Conservation (phyloP, 495 filamentous ascomycete genomes). For the Penicillium herquei region DNA sequence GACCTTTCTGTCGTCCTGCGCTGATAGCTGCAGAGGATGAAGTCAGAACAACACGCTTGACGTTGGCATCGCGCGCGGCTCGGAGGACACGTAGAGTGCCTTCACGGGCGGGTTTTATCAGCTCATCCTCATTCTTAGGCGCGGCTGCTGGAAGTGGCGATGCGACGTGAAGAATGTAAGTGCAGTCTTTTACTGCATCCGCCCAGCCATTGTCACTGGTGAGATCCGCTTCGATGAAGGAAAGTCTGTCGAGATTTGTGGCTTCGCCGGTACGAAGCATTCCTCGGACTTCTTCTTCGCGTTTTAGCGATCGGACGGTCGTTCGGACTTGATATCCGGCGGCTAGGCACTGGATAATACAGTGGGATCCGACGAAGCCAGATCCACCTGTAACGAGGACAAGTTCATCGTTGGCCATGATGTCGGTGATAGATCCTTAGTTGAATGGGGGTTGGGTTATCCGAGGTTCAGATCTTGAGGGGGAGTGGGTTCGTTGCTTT, state of each 20-base stretch:
- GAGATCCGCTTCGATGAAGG: slow-evolving; percentile 11
- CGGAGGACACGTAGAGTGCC: slow-evolving; percentile 11
- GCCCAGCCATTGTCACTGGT: slow-evolving; percentile 9
- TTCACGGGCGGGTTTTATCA: slow-evolving; percentile 12
- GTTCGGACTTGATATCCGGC: slow-evolving; percentile 10
- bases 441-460: neutral
- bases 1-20: neutral
- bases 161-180: slow-evolving; percentile 12
- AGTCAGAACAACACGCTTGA: slow-evolving; percentile 9
- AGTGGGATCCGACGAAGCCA: slow-evolving; percentile 7
- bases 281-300: neutral
- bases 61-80: slow-evolving; percentile 8
- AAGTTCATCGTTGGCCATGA: neutral
- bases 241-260: slow-evolving; percentile 1
- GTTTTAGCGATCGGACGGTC: slow-evolving; percentile 6
- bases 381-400: slow-evolving; percentile 12
- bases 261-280: slow-evolving; percentile 3
- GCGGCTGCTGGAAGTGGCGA: slow-evolving; percentile 5
- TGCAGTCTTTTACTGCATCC: slow-evolving; percentile 11
- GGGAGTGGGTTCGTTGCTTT: too few relatives aligned
- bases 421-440: neutral
- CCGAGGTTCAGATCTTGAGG: too few relatives aligned
- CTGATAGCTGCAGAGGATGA: slow-evolving; percentile 9
- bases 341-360: slow-evolving; percentile 9
- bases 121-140: slow-evolving; percentile 9